Evolutionary conservation across 2,329 filamentous ascomycete species (phyloP).

Genomic region (Westerdykella aurantiaca): DNA sequence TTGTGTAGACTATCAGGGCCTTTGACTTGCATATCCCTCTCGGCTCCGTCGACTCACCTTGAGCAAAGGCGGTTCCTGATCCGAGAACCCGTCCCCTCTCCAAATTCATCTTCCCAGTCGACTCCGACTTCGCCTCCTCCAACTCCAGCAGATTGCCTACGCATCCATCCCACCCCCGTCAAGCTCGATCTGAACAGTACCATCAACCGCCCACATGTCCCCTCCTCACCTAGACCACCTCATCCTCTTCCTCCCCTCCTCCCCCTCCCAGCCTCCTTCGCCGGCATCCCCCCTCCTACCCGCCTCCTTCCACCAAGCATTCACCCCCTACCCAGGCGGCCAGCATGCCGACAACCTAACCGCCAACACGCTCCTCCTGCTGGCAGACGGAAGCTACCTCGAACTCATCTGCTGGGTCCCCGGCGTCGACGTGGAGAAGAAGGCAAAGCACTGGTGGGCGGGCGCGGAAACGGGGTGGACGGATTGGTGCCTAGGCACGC

Average conservation of each 20-base stretch:
- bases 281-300: constrained; percentile 22
- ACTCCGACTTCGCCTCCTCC: no score
- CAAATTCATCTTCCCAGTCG: no score
- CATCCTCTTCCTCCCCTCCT: constrained; percentile 56
- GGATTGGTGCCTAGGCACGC: constrained; percentile 47
- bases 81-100: no score
- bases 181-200: no score
- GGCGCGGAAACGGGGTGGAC: constrained; percentile 52
- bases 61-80: no score
- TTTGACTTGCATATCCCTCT: no score
- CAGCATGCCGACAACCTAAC: constrained; percentile 55
- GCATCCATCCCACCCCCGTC: no score
- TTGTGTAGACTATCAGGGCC: no score
- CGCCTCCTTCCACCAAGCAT: constrained; percentile 49
- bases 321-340: constrained; percentile 57
- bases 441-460: constrained; percentile 54
- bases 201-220: no score
- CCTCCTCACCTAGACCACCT: constrained; percentile 53
- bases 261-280: constrained; percentile 39
- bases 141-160: no score
- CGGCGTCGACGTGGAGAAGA: constrained; percentile 38
- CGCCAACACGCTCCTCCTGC: constrained; percentile 58
- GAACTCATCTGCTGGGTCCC: constrained; percentile 60
- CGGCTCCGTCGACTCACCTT: no score
- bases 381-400: constrained; percentile 60